Base-by-base conservation (phyloP, 306 rosid species). In the Rosa rugosa region DNA sequence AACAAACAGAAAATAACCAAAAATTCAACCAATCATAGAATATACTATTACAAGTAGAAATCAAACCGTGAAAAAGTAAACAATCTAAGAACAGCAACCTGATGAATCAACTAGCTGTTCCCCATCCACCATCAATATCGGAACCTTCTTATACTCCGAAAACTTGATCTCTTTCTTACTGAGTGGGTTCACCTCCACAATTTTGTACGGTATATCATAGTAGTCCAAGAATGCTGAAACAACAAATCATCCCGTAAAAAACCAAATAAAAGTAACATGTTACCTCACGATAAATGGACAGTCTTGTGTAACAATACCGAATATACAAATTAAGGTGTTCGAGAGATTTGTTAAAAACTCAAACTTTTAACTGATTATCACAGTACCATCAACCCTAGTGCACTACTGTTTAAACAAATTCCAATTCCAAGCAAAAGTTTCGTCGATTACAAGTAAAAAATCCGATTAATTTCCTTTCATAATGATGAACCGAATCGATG, bases 161-260 rank as follows among this genome's bases (percentile, higher is more conserved):
- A 95, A 96, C 80, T 96, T 91, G 77, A 96, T 96, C 88, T 96
- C 99, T 72, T 96, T 96, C 88, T 96, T 96, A 73, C 97, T 93
- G 51, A 96, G 77, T 3, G 99, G 99, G 77, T 96, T 96, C 72
- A 96, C 98, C 87, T 96, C 99, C 75, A 96, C 97, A 74, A 96
- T 87, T 77, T 89, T 84, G 90, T 96, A 96, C 1, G 96, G 98
- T 85, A 96, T 83, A 79, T 91, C 93, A 50, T 90, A 80, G 87
- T 96, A 96, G 88, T 96, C 99, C 87, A 96, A 79, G 85, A 87
- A 93, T 5, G 98, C 99, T 96, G 91, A 80, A 72, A 87, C 77
- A 67, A 69, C 65, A 83, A 80, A 57, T 53, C 42, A 76, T 76
- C 73, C 56, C 62, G 63, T 79, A 76, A 73, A 81, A 69, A 79